Percentiles rank a stretch among this genome's conserved stretches.
Conservation (phyloP, 1,284 basidiomycete species). For the Sanghuangporus sanghuang region DNA sequence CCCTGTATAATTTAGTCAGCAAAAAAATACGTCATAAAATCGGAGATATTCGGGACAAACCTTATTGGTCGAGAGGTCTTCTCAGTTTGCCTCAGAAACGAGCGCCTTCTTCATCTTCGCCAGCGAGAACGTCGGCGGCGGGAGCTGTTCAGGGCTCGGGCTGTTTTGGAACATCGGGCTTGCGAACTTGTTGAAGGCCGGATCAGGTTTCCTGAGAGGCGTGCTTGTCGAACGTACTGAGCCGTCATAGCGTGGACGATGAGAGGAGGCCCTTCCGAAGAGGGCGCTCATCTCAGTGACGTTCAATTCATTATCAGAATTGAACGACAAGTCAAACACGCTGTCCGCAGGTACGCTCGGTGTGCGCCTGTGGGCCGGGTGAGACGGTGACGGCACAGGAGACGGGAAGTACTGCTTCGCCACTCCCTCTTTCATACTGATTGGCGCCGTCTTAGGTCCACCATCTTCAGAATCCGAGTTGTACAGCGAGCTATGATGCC, state of each 20-base stretch:
- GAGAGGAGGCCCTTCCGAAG: not conserved
- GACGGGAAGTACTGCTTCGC: conserved; percentile 15
- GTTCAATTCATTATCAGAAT: conserved; percentile 14
- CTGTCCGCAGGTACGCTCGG: conserved; percentile 14
- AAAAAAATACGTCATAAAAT: not conserved
- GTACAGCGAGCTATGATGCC: conserved; percentile 1
- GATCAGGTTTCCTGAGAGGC: conserved; percentile 5
- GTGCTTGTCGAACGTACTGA: conserved; percentile 9
- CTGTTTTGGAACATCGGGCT: conserved; percentile 20
- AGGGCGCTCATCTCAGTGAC: conserved; percentile 8
- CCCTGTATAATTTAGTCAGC: not conserved
- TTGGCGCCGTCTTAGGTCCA: conserved; percentile 13
- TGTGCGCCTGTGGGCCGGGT: conserved; percentile 10
- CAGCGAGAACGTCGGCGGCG: conserved; percentile 15
- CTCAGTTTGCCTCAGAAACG: conserved; percentile 5
- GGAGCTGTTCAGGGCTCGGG: conserved; percentile 18
- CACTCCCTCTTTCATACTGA: conserved; percentile 2
- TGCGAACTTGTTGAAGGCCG: conserved; percentile 9
- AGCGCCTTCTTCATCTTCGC: conserved; percentile 10
- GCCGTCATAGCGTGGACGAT: conserved; percentile 8
- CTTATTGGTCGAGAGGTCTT: not conserved
- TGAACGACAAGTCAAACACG: conserved; percentile 12
- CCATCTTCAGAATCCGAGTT: conserved; percentile 2
- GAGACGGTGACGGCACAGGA: conserved; percentile 10
- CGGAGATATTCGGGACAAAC: conserved; percentile 2